Evolutionary conservation across 2,329 filamentous ascomycete genomes (phyloP), one percentile per base, ranked within the genome.

Genomic region (Hymenoscyphus albidus): DNA sequence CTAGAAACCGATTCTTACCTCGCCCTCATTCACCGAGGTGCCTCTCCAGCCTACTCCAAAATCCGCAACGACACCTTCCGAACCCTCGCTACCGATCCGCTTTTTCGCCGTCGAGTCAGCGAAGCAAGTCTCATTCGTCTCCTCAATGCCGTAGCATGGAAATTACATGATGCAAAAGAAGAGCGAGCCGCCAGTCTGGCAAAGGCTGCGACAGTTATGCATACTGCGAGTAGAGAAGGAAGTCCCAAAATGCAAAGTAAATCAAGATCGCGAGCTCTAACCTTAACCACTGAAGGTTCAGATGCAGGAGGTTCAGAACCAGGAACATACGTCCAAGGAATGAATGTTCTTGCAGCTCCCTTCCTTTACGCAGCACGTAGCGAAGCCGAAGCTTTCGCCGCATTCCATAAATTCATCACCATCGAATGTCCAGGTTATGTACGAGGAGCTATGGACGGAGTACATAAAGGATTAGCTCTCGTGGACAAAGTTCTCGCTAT

Each of bases 61-160:
- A 99, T 99, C 75, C 91, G 93, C 76, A 97, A 99, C 78, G 95
- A 99, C 77, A 97, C 95, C 51, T 98, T 98, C 77, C 92, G 95
- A 72, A 99, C 95, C 0, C 83, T 99, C 62, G 95, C 95, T 39
- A 97, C 94, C 61, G 95, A 99, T 74, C 93, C 94, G n/a, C 86
- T 99, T 42, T 99, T 98, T 81, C 91, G 95, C 67, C 88, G 95
- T 39, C 90, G 94, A 64, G 95, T 99, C 65, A 97, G 92, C 64
- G 95, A 99, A 78, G 96, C 96, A 67, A 96, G 91, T 76, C 80
- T 99, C 54, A 98, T 97, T 66, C 91, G 95, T 13, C 85, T 99
- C 4, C 85, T 99, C 65, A 99, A 99, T 76, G 95, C 95, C 31
- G 88, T 97, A 56, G 94, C 94, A 40, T 99, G 95, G 94, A 92